Conservation (phyloP, 192 early-diverging fungal genomes). For the Podochytrium sp. region DNA sequence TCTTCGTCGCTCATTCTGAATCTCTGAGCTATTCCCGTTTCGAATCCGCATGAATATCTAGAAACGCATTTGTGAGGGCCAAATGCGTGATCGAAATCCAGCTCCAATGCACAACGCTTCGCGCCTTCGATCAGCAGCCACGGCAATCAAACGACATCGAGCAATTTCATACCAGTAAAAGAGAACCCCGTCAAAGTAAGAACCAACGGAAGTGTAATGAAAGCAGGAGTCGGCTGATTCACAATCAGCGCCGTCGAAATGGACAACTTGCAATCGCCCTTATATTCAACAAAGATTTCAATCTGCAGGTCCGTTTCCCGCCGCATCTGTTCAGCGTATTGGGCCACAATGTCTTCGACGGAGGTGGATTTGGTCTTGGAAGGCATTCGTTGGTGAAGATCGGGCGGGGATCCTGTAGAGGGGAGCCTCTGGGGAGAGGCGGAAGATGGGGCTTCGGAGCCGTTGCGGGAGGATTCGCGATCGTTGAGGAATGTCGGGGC, state of each 20-base stretch:
- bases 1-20: too few species aligned
- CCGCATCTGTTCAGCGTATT: constrained; percentile 37
- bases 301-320: constrained; percentile 55
- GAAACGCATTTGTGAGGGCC: too few species aligned
- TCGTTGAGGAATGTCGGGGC: background rate
- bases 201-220: constrained; percentile 59
- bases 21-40: too few species aligned
- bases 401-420: background rate
- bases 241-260: constrained; percentile 61
- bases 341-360: constrained; percentile 39
- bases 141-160: background rate
- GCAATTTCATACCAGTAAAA: constrained; percentile 49
- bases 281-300: constrained; percentile 55
- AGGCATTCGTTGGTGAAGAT: background rate
- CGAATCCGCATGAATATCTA: too few species aligned
- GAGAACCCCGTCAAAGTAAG: constrained; percentile 60
- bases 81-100: too few species aligned
- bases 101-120: too few species aligned
- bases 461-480: background rate
- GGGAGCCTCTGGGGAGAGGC: background rate
- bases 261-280: constrained; percentile 56
- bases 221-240: constrained; percentile 65
- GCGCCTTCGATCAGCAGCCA: too few species aligned
- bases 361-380: constrained; percentile 23
- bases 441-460: background rate